A percentile compares a stretch with the other conserved stretches of the same genome.
These are phyloP conservation scores for Adansonia gregorii DNA, from an alignment of 441 rosid species.

Conservation along the genomic window DNA sequence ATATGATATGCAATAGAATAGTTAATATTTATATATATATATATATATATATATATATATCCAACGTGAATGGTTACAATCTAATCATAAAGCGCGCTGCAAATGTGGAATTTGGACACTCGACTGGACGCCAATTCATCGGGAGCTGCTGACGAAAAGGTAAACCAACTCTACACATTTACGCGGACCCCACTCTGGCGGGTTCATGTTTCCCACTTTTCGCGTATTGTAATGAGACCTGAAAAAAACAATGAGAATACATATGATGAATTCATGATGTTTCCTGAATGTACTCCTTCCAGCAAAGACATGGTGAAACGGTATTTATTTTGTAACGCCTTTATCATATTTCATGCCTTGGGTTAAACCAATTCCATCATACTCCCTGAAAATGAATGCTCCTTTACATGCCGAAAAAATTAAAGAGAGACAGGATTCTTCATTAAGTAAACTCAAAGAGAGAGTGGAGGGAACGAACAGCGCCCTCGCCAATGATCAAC, in stretches of 20 bases:
- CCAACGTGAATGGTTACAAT: neutral
- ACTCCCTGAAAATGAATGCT: neutral
- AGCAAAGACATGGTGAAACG: neutral
- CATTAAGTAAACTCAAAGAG: neutral
- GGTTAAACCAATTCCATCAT: neutral
- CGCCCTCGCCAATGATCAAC: neutral
- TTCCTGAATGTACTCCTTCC: neutral
- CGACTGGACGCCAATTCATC: neutral
- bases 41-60: neutral
- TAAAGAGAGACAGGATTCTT: neutral
- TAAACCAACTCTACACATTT: neutral
- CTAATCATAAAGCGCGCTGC: conserved; percentile 14
- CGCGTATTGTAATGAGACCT: neutral
- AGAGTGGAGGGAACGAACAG: neutral
- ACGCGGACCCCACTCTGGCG: neutral
- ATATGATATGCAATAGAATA: neutral
- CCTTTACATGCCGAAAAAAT: neutral
- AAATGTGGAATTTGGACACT: neutral
- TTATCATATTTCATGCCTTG: neutral
- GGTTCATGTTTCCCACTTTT: neutral
- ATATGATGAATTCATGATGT: neutral
- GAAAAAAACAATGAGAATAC: neutral
- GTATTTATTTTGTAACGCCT: neutral
- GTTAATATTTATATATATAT: neutral
- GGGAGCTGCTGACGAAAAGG: conserved; percentile 6